These are phyloP conservation scores for Aspergillus pseudoglaucus DNA, from an alignment of 2,329 filamentous ascomycete species.

Conservation along the genomic window DNA sequence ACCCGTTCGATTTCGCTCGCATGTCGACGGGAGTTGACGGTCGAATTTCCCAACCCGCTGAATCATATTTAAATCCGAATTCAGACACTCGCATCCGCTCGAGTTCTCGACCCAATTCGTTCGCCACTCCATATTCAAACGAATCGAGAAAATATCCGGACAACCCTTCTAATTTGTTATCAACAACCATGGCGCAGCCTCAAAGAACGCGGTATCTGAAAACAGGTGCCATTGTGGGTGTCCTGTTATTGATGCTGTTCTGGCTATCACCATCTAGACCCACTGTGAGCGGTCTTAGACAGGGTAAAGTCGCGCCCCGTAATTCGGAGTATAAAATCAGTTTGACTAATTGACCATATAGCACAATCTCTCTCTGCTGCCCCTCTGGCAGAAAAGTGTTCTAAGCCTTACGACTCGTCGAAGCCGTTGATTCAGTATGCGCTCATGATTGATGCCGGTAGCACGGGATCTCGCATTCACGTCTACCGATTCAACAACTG, in stretches of 20 bases:
- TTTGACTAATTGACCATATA: conserved; percentile 6
- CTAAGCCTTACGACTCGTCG: conserved; percentile 72
- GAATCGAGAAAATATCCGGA: conserved; percentile 40
- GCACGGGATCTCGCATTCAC: conserved; percentile 95
- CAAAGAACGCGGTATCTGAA: conserved; percentile 56
- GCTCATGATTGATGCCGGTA: conserved; percentile 97
- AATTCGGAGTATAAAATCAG: not conserved
- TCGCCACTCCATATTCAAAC: conserved; percentile 39
- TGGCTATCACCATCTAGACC: conserved; percentile 43
- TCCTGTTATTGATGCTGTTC: conserved; percentile 53
- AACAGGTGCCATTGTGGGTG: conserved; percentile 54
- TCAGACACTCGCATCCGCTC: conserved; percentile 47
- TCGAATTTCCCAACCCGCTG: conserved; percentile 45
- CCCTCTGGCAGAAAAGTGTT: conserved; percentile 67
- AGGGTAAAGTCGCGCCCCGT: conserved; percentile 15
- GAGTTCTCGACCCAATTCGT: conserved; percentile 43
- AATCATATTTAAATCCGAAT: conserved; percentile 47
- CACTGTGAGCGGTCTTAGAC: conserved; percentile 15
- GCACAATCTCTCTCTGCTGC: conserved; percentile 17
- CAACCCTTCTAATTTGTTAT: conserved; percentile 29
- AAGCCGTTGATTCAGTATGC: conserved; percentile 97
- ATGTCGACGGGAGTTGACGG: conserved; percentile 53
- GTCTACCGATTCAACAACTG: conserved; percentile 99
- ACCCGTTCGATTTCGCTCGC: conserved; percentile 27
- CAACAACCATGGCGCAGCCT: conserved; percentile 55